phyloP scores from a whole-genome alignment of 2,329 filamentous ascomycete genomes.

The Apiospora hydei region DNA sequence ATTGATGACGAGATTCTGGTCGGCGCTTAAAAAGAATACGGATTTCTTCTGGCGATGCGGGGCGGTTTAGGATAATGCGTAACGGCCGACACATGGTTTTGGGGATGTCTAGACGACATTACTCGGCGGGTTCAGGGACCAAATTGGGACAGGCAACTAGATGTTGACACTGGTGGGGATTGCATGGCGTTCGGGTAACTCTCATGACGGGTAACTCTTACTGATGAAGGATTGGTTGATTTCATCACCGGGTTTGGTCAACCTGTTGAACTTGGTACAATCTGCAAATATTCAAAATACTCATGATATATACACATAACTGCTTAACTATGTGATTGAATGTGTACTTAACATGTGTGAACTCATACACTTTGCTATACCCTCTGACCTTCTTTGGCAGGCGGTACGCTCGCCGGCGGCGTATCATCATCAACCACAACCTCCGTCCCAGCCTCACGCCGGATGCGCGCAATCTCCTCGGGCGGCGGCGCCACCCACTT shows the following conservation, averaged over 20 bases:
- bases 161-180: background rate
- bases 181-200: background rate
- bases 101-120: background rate
- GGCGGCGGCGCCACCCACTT: conserved; percentile 58
- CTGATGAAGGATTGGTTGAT: background rate
- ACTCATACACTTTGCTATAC: background rate
- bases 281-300: background rate
- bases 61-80: background rate
- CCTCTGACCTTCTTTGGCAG: background rate
- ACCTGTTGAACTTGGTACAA: too few species aligned
- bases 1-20: conserved; percentile 19
- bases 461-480: conserved; percentile 52
- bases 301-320: background rate
- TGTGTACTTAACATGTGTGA: too few species aligned
- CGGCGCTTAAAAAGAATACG: background rate
- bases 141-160: background rate
- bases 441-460: conserved; percentile 50
- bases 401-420: background rate
- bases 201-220: too few species aligned
- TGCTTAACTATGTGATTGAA: background rate
- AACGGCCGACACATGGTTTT: background rate
- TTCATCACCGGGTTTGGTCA: background rate
- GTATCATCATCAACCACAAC: conserved; percentile 21
- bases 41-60: too few species aligned
- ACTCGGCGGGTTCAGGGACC: background rate